phyloP scores from a whole-genome alignment of 352 stramenopile species.

The Phytophthora lateralis region DNA sequence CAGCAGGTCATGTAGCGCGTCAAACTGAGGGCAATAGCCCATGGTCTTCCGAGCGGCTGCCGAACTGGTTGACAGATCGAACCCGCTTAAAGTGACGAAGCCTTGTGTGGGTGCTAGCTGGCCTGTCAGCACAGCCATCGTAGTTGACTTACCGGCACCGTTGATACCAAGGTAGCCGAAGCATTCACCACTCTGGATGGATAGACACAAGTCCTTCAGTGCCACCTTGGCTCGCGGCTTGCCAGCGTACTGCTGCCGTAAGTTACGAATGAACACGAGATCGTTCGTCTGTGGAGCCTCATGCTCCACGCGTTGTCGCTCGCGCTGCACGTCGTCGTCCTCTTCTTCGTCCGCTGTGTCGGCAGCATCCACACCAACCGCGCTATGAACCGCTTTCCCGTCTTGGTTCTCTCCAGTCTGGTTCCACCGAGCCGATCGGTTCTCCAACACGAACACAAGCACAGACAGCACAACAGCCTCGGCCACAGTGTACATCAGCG shows the following conservation, averaged over 20 bases:
- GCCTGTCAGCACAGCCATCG: conserved; percentile 75
- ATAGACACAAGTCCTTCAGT: conserved; percentile 78
- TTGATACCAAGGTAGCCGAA: conserved; percentile 92
- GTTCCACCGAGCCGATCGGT: conserved; percentile 48
- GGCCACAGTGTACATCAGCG: conserved; percentile 47
- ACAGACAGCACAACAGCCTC: conserved; percentile 52
- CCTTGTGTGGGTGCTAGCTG: conserved; percentile 56
- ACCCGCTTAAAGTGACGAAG: conserved; percentile 52
- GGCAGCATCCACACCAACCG: conserved; percentile 37
- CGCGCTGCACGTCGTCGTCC: conserved; percentile 53
- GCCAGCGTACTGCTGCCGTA: conserved; percentile 50
- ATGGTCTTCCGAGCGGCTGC: conserved; percentile 53
- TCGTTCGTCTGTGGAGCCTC: conserved; percentile 18
- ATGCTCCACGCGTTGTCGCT: conserved; percentile 39
- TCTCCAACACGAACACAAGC: conserved; percentile 56
- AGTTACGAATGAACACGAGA: conserved; percentile 51
- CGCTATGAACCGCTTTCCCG: conserved; percentile 8
- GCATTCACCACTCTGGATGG: conserved; percentile 71
- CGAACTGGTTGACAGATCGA: conserved; percentile 43
- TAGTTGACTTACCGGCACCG: conserved; percentile 87
- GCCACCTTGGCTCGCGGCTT: conserved; percentile 88
- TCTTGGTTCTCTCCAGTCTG: neutral
- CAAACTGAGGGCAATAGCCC: conserved; percentile 94
- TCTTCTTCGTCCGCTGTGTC: conserved; percentile 42
- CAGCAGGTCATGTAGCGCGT: conserved; percentile 93